A percentile compares a stretch with the other conserved stretches of the same genome.
These are phyloP conservation scores for Lolium multiflorum DNA, from an alignment of 176 grass and related monocot genomes.

Conservation along the genomic window DNA sequence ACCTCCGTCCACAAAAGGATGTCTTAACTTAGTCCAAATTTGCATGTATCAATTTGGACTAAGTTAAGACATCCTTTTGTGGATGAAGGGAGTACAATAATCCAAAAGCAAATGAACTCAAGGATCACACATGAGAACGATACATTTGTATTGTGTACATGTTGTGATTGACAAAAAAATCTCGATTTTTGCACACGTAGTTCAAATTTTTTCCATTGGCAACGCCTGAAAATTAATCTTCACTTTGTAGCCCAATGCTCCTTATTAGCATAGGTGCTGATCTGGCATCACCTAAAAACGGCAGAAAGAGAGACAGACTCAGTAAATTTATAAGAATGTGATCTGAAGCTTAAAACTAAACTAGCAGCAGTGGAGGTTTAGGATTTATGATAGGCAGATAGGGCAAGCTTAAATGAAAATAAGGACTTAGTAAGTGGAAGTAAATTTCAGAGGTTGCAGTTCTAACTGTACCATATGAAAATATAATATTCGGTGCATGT, in stretches of 20 bases:
- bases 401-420: background rate
- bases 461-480: background rate
- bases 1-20: too few species aligned
- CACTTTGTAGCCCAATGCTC: background rate
- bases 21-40: too few species aligned
- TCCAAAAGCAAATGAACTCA: slow-evolving; percentile 21
- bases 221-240: background rate
- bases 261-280: background rate
- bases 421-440: background rate
- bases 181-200: background rate
- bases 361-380: background rate
- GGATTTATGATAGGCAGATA: background rate
- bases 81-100: background rate
- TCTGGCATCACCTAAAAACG: background rate
- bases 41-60: too few species aligned
- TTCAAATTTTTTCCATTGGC: background rate
- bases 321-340: background rate
- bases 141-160: background rate
- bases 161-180: background rate
- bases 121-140: background rate
- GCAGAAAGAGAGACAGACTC: background rate
- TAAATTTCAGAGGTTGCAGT: background rate
- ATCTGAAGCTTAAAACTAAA: background rate
- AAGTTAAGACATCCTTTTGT: too few species aligned
- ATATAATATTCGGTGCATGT: background rate